These are phyloP conservation scores for California macrophylla DNA, from an alignment of 441 rosid species.

Conservation along the genomic window DNA sequence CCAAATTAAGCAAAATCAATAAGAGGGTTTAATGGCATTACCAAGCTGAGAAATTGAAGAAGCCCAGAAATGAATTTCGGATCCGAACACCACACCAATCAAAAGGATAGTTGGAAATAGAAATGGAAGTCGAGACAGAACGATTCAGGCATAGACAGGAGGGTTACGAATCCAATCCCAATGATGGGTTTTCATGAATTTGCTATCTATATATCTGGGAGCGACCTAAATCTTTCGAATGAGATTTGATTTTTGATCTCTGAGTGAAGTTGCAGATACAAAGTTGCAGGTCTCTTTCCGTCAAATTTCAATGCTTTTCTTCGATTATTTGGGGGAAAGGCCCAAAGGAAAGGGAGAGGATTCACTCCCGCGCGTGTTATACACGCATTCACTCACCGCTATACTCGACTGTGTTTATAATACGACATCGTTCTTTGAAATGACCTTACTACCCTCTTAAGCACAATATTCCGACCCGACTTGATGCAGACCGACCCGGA, in stretches of 20 bases:
- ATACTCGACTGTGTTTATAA: no score
- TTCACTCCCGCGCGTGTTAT: not conserved
- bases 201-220: not conserved
- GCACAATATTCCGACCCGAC: not conserved
- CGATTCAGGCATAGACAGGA: not conserved
- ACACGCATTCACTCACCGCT: not conserved
- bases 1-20: not conserved
- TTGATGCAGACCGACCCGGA: not conserved
- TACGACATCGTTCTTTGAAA: not conserved
- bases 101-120: not conserved
- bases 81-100: not conserved
- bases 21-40: not conserved
- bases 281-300: not conserved
- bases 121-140: not conserved
- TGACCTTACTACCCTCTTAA: not conserved
- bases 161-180: not conserved
- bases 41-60: not conserved
- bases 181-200: not conserved
- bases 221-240: not conserved
- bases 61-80: not conserved
- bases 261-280: not conserved
- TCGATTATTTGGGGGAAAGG: not conserved
- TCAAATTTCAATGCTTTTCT: not conserved
- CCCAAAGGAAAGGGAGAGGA: not conserved
- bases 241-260: not conserved